Percentiles rank a stretch among this genome's conserved stretches.
These are phyloP conservation scores for Sporormia fimetaria DNA, from an alignment of 495 filamentous ascomycete genomes.

Conservation along the genomic window DNA sequence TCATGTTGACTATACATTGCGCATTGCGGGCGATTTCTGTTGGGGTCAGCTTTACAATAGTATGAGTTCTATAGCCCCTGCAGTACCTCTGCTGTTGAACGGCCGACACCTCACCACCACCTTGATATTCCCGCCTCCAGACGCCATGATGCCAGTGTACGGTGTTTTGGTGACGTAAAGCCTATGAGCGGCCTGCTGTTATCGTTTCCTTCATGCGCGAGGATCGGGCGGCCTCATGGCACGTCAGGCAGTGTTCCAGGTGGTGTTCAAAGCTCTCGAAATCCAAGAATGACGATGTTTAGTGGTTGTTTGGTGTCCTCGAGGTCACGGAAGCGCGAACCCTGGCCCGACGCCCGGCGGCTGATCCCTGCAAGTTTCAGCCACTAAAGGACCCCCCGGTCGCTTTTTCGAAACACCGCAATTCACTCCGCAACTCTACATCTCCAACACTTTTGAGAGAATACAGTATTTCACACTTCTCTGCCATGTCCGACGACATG, in stretches of 20 bases:
- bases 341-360: too few relatives aligned
- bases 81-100: constrained; percentile 84
- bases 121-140: constrained; percentile 94
- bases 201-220: constrained; percentile 3
- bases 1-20: constrained; percentile 99
- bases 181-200: constrained; percentile 17
- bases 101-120: constrained; percentile 93
- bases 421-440: too few relatives aligned
- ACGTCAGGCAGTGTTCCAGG: not conserved
- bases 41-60: constrained; percentile 8
- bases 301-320: too few relatives aligned
- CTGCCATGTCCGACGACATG: constrained; percentile 35
- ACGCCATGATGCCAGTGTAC: constrained; percentile 50
- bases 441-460: not conserved
- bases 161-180: not conserved
- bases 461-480: not conserved
- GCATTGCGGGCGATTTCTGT: constrained; percentile 77
- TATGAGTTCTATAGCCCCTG: not conserved
- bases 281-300: too few relatives aligned
- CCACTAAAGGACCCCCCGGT: too few relatives aligned
- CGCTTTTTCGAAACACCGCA: too few relatives aligned
- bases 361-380: too few relatives aligned
- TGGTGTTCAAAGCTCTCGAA: constrained; percentile 3
- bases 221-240: constrained; percentile 20
- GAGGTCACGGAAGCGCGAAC: too few relatives aligned